Evolutionary conservation across 2,329 filamentous ascomycete species (phyloP), one percentile per base, ranked within the genome.

Genomic region (Triangularia setosa): DNA sequence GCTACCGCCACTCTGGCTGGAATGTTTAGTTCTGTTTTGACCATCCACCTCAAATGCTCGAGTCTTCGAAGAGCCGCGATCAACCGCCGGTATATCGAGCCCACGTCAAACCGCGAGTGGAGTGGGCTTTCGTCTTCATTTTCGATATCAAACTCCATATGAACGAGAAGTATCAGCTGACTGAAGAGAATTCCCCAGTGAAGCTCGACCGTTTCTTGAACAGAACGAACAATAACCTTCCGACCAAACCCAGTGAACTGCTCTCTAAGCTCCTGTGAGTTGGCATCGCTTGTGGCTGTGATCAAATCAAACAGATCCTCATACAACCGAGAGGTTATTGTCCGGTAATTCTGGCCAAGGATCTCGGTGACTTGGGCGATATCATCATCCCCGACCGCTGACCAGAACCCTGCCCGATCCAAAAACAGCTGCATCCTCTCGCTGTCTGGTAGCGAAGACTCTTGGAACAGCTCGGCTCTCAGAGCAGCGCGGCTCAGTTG

Each of bases 71-170:
- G 81, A 63, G 89, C 84, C n/a, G 82, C 79, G 33, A 95, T 80
- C 5, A 97, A 81, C 56, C 85, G 83, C 71, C 86, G 79, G 77
- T 90, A 94, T 35, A 94, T 86, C 1, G 80, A 79, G 58, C 90
- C 86, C 64, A 95, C 89, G 27, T 89, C 85, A 8, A 91, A 79
- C 21, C 82, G 78, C 44, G 81, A 77, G 68, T 85, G 83, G 33
- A 87, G 80, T 1, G 86, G 63, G 6, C 62, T 86, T 16, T 90
- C 85, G 48, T 92, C 87, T 52, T 89, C 87, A 68, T 88, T 85
- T 64, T 93, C 90, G 61, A 91, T 85, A 73, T 95, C 92, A 44
- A 88, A 89, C 74, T 95, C 90, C 83, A 98, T 90, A 75, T 97
- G 93, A 9, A 95, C 84, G 16, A 96, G 82, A 6, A 99, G 83